Conservation (phyloP, 306 rosid species). For the Datisca glomerata region DNA sequence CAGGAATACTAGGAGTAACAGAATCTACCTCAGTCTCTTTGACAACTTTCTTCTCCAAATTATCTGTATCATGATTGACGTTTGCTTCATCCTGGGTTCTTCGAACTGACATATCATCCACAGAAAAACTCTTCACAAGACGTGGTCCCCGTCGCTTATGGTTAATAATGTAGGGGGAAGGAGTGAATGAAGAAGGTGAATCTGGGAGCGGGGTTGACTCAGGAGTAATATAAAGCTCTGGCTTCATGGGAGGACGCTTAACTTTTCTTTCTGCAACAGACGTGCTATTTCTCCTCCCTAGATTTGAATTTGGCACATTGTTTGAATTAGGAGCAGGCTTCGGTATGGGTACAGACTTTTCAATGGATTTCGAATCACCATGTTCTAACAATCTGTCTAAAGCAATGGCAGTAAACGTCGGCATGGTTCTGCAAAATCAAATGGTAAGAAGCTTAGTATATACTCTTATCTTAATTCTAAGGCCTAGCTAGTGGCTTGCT, state of each 20-base stretch:
- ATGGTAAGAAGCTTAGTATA: too few relatives aligned
- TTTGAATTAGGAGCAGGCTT: slow-evolving; percentile 29
- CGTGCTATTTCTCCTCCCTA: slow-evolving; percentile 42
- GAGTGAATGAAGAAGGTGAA: slow-evolving; percentile 72
- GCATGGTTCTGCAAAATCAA: slow-evolving; percentile 51
- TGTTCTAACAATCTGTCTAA: slow-evolving; percentile 80
- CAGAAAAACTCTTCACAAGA: slow-evolving; percentile 65
- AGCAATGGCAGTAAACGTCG: slow-evolving; percentile 67
- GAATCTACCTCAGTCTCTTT: slow-evolving; percentile 31
- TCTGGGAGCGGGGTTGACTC: slow-evolving; percentile 73
- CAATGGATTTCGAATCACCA: slow-evolving; percentile 55
- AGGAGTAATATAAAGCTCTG: slow-evolving; percentile 83
- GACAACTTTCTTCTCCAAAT: slow-evolving; percentile 22
- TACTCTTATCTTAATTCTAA: not conserved
- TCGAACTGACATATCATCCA: slow-evolving; percentile 28
- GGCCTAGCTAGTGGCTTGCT: not conserved
- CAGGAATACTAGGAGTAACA: slow-evolving; percentile 19
- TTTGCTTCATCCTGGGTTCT: slow-evolving; percentile 16
- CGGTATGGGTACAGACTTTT: slow-evolving; percentile 36
- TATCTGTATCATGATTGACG: slow-evolving; percentile 8
- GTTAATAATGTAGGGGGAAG: slow-evolving; percentile 85
- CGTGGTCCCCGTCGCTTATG: slow-evolving; percentile 96
- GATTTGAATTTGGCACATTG: slow-evolving; percentile 30
- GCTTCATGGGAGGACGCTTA: slow-evolving; percentile 57
- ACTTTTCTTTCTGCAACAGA: slow-evolving; percentile 26